Evolutionary conservation across 2,329 filamentous ascomycete genomes (phyloP), one percentile per base, ranked within the genome.

Genomic region (Calonectria pauciramosa): DNA sequence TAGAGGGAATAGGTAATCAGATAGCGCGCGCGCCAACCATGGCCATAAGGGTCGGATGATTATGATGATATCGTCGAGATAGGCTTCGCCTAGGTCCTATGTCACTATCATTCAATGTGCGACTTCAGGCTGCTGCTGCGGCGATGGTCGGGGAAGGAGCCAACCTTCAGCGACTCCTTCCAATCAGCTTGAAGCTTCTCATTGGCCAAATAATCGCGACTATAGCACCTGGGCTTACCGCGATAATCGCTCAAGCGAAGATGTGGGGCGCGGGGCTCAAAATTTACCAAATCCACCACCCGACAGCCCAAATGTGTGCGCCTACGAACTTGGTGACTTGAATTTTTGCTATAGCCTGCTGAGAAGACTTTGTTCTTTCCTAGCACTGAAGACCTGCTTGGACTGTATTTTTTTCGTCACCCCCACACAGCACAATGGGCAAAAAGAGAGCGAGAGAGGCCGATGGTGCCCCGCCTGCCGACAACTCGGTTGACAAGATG

Each of bases 381-480:
- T 32, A 41, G 64, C 59, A 34, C 30, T 52, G 13, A 26, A 52
- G 30, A 16, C n/a, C 20, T n/a, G 18, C 14, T 18, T 34, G 13
- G 9, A 2, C 23, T 32, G 34, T 54, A 23, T 51, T 11, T 54
- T 23, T 65, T 23, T 20, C 36, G 7, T n/a, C 18, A 52, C 49
- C 14, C 38, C 49, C n/a, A 20, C 10, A 30, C 13, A 65, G 75
- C 74, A 82, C 14, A 72, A 89, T 90, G 89, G 87, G 88, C 56
- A 89, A 88, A 80, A 90, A 90, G 82, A 83, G 89, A 72, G 84
- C 86, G 75, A 86, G 88, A 77, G 86, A 89, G 66, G 86, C 83
- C 66, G 84, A 86, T 80, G 84, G 87, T 71, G 84, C 84, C 70
- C 81, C 88, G 18, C 79, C 82, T 4, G 73, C 76, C 20, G 84